phyloP scores from a whole-genome alignment of 164 flowering plant species.

The Annona cherimola region DNA sequence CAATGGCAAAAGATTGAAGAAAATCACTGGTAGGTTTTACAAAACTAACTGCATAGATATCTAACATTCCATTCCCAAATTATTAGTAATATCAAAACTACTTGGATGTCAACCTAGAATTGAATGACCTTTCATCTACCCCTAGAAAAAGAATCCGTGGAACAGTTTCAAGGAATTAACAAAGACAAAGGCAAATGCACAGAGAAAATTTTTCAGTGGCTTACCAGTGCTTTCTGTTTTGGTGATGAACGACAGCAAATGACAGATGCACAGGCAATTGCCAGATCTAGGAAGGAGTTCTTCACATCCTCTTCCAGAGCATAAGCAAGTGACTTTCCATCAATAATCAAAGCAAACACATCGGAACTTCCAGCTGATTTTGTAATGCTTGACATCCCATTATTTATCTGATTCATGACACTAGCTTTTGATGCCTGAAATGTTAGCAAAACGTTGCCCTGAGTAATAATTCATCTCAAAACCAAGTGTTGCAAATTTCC shows the following conservation, averaged over 20 bases:
- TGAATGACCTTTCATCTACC: neutral
- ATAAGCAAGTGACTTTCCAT: constrained; percentile 86
- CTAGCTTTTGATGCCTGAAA: constrained; percentile 69
- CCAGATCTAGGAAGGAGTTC: constrained; percentile 59
- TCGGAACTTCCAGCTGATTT: constrained; percentile 39
- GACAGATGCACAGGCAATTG: constrained; percentile 84
- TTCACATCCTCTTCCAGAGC: constrained; percentile 70
- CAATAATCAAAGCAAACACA: constrained; percentile 85
- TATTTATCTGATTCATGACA: constrained; percentile 49
- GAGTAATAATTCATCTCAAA: neutral
- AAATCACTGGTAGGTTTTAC: constrained; percentile 1
- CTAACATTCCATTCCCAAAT: too few species aligned
- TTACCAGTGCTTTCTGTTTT: constrained; percentile 92
- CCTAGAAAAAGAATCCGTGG: neutral
- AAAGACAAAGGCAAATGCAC: neutral
- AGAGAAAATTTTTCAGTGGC: constrained; percentile 11
- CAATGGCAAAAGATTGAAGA: neutral
- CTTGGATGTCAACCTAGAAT: too few species aligned
- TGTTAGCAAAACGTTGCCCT: neutral
- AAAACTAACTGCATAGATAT: neutral
- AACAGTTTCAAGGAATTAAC: neutral
- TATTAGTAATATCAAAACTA: too few species aligned
- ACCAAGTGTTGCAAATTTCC: neutral
- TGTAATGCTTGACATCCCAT: constrained; percentile 40
- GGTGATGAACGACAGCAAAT: constrained; percentile 98